These are phyloP conservation scores for Candida methanosorbosa DNA, from an alignment of 805 yeast species.

Conservation along the genomic window DNA sequence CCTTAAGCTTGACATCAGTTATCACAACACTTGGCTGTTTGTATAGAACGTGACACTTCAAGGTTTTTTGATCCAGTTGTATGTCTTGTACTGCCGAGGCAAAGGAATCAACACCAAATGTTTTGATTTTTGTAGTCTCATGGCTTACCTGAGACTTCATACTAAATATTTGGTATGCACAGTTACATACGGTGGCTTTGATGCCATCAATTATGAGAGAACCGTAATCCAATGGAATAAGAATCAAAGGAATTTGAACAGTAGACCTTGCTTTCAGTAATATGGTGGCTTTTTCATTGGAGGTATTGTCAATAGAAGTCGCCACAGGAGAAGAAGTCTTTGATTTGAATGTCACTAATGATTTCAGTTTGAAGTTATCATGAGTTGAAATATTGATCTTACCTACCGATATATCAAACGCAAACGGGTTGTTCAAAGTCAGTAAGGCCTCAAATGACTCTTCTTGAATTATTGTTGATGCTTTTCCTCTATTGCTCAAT, in stretches of 20 bases:
- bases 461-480: conserved; percentile 37
- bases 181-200: conserved; percentile 39
- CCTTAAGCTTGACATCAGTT: conserved; percentile 42
- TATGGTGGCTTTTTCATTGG: conserved; percentile 10
- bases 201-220: conserved; percentile 41
- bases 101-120: no score
- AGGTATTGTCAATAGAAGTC: neutral
- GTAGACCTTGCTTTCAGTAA: conserved; percentile 30
- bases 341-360: conserved; percentile 1
- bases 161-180: conserved; percentile 36
- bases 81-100: no score
- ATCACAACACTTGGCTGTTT: conserved; percentile 56
- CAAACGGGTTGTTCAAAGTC: conserved; percentile 69
- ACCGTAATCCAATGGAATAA: conserved; percentile 44
- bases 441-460: conserved; percentile 54
- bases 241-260: conserved; percentile 30
- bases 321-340: neutral
- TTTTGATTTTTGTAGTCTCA: conserved; percentile 23
- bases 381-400: conserved; percentile 31
- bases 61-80: neutral
- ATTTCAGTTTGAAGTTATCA: conserved; percentile 18
- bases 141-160: conserved; percentile 1
- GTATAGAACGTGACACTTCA: conserved; percentile 13
- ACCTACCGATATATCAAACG: conserved; percentile 57
- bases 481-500: conserved; percentile 5